These are phyloP conservation scores for Aspergillus pseudoterreus DNA, from an alignment of 2,329 filamentous ascomycete species.

Conservation along the genomic window DNA sequence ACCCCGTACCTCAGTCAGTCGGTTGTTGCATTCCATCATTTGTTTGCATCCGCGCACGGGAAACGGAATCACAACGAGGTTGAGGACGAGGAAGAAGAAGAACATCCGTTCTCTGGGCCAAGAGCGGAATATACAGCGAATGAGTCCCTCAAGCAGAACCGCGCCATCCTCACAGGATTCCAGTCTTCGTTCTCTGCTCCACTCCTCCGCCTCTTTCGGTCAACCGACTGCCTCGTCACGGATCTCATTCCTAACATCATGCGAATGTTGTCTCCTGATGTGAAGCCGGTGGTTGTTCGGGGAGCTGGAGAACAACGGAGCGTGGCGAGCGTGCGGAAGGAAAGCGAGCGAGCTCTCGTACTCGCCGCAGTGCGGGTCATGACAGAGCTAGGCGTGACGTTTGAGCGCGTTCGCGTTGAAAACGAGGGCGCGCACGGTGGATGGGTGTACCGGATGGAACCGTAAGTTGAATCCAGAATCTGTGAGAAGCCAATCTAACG, in stretches of 20 bases:
- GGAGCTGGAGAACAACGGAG: constrained; percentile 61
- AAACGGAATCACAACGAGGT: constrained; percentile 37
- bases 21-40: constrained; percentile 81
- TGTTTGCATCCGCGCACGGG: constrained; percentile 73
- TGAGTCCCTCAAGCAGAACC: constrained; percentile 77
- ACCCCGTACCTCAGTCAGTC: constrained; percentile 82
- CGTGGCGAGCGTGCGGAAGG: constrained; percentile 82
- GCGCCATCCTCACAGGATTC: constrained; percentile 67
- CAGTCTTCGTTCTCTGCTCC: constrained; percentile 69
- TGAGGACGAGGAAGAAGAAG: constrained; percentile 47
- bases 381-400: constrained; percentile 73
- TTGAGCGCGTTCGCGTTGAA: constrained; percentile 79
- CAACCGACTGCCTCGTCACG: constrained; percentile 69
- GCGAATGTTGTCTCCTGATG: constrained; percentile 78
- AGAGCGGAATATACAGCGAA: constrained; percentile 76
- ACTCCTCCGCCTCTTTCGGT: constrained; percentile 73
- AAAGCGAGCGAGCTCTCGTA: constrained; percentile 78
- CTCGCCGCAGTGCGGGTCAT: constrained; percentile 75
- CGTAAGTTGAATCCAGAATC: constrained; percentile 46
- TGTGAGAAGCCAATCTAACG: not conserved
- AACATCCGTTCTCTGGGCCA: constrained; percentile 74
- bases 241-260: constrained; percentile 83
- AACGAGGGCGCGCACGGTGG: constrained; percentile 59
- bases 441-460: constrained; percentile 93
- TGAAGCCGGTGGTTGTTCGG: constrained; percentile 85